These are phyloP conservation scores for Penicillium sp. DNA, from an alignment of 2,329 filamentous ascomycete species.

Conservation along the genomic window DNA sequence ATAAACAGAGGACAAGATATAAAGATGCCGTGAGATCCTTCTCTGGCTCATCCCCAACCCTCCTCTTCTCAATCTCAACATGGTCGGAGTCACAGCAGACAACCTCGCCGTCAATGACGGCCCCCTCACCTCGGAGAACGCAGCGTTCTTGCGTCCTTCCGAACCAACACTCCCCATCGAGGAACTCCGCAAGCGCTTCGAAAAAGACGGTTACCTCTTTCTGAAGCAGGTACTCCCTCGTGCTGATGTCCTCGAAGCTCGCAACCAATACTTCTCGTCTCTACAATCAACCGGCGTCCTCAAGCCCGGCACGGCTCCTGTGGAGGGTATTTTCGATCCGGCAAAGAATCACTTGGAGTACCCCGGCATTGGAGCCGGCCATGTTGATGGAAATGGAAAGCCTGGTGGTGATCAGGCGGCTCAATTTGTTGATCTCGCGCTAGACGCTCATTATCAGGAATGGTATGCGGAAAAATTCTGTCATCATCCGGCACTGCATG, in stretches of 20 bases:
- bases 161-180: constrained; percentile 46
- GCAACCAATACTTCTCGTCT: constrained; percentile 54
- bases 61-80: not conserved
- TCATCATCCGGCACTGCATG: constrained; percentile 50
- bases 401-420: constrained; percentile 46
- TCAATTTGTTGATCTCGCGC: constrained; percentile 50
- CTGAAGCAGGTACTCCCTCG: constrained; percentile 56
- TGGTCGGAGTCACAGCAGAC: constrained; percentile 22
- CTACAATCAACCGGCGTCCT: constrained; percentile 57
- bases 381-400: constrained; percentile 43
- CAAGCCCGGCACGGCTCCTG: constrained; percentile 50
- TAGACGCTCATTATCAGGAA: constrained; percentile 53
- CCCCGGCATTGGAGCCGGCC: constrained; percentile 56
- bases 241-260: constrained; percentile 52
- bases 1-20: constrained; percentile 1
- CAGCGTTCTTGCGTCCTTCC: constrained; percentile 45
- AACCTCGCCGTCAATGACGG: constrained; percentile 48
- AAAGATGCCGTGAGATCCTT: not conserved
- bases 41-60: not conserved
- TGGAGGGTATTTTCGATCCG: constrained; percentile 55
- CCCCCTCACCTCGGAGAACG: constrained; percentile 46
- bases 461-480: constrained; percentile 57
- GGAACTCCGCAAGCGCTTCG: constrained; percentile 48
- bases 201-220: constrained; percentile 55
- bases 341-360: constrained; percentile 44